Conservation (phyloP, 2,329 filamentous ascomycete species). For the Diplodia intermedia region DNA sequence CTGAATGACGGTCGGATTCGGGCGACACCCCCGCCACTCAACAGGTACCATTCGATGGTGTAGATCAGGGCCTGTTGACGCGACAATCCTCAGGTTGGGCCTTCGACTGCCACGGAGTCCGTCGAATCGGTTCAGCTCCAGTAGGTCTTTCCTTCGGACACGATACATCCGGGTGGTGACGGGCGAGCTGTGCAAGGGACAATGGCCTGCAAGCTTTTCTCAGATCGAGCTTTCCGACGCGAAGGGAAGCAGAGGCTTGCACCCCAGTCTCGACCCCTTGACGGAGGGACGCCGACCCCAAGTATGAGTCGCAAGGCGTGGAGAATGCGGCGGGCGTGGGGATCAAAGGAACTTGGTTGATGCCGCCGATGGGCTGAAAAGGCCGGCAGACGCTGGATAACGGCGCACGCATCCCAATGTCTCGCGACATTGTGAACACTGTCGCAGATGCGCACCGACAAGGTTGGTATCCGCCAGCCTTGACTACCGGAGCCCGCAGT, state of each 20-base stretch:
- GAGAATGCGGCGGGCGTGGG: neutral
- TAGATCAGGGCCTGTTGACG: neutral
- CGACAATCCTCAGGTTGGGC: neutral
- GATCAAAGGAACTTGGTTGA: neutral
- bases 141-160: neutral
- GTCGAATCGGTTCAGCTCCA: rapidly evolving
- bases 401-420: no score
- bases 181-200: neutral
- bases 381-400: neutral
- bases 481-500: no score
- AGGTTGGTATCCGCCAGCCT: no score
- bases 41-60: no score
- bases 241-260: neutral
- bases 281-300: neutral
- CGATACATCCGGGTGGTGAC: neutral
- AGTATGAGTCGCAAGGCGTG: no score
- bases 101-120: neutral
- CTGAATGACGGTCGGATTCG: no score
- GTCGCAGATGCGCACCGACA: no score
- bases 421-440: neutral
- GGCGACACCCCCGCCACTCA: no score
- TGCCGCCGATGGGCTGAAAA: neutral
- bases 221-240: neutral
- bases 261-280: neutral
- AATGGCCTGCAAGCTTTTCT: neutral